Base-by-base conservation (phyloP, 192 early-diverging fungal species). In the Helicostylum pulchrum region DNA sequence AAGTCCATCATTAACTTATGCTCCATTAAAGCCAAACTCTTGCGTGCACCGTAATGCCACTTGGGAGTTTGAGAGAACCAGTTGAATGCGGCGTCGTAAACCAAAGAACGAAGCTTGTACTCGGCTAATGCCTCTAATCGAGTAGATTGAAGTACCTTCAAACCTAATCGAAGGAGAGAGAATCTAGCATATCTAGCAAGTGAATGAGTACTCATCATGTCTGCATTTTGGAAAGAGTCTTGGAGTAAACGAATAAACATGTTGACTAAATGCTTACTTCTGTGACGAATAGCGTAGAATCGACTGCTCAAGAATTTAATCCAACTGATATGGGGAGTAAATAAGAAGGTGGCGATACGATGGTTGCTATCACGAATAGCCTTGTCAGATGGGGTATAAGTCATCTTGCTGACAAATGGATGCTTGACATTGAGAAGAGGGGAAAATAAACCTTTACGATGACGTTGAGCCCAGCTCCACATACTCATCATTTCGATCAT, bases 351-450 rank as follows among this genome's bases (percentile, higher is more conserved):
- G 15, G 85, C 92, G 14, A 73, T 71, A 50, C 78, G 77, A 46
- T 84, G 79, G 17, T 77, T 87, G 51, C 78, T 87, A 53, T 83
- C 76, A 12, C 85, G 82, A 4, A 81, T 85, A 2, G 83, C 84
- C 71, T 94, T 92, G 74, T 90, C 90, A 2, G 94, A 91, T 6
- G 94, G 92, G 21, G 92, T 83, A 71, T 99, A 97, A 21, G 89
- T 89, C 92, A 99, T 96, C 65, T 90, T 91, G 66, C 77, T 83
- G 47, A 86, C 87, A 79, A 98, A 99, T 11, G 95, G 92, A 68
- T 92, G 86, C 46, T 74, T 75, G 3, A 85, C 62, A 26, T 86
- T 72, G 2, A 83, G 20, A 8, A 77, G 32, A 34, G 78, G 78
- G 34, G 86, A 89, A 63, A 90, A 99, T 36, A 99, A 66, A 9